phyloP scores from a whole-genome alignment of 2,329 filamentous ascomycete species.

The Exophiala bonariae region DNA sequence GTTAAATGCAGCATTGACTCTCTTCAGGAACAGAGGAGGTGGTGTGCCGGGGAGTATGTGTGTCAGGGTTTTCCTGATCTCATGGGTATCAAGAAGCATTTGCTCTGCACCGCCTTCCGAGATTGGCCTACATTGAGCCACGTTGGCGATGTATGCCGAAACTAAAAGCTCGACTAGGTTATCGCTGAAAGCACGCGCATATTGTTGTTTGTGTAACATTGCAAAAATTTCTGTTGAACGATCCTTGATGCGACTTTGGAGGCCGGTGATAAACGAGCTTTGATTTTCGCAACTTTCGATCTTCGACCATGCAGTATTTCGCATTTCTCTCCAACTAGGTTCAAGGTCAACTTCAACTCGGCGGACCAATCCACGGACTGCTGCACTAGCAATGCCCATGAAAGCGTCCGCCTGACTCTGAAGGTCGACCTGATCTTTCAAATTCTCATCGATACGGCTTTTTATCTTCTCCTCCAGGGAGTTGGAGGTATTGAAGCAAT shows the following conservation, averaged over 20 bases:
- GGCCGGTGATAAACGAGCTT: constrained; percentile 83
- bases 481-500: constrained; percentile 90
- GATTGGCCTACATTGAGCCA: constrained; percentile 86
- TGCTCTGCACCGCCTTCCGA: constrained; percentile 94
- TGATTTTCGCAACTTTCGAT: constrained; percentile 93
- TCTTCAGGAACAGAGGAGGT: constrained; percentile 74
- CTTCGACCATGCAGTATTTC: constrained; percentile 89
- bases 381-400: constrained; percentile 87
- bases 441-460: constrained; percentile 78
- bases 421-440: constrained; percentile 76
- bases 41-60: constrained; percentile 64
- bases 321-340: constrained; percentile 93
- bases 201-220: constrained; percentile 84
- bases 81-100: constrained; percentile 96
- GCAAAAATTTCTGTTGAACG: constrained; percentile 73
- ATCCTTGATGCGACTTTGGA: constrained; percentile 71
- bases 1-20: constrained; percentile 78
- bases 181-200: constrained; percentile 91
- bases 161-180: constrained; percentile 89
- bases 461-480: constrained; percentile 95
- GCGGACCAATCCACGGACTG: constrained; percentile 79
- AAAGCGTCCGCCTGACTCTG: constrained; percentile 94
- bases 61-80: constrained; percentile 75
- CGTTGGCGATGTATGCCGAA: constrained; percentile 74
- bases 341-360: constrained; percentile 82